Percentiles rank a stretch among this genome's conserved stretches.
phyloP scores from a whole-genome alignment of 2,329 filamentous ascomycete genomes.

The Xylaria sp. region DNA sequence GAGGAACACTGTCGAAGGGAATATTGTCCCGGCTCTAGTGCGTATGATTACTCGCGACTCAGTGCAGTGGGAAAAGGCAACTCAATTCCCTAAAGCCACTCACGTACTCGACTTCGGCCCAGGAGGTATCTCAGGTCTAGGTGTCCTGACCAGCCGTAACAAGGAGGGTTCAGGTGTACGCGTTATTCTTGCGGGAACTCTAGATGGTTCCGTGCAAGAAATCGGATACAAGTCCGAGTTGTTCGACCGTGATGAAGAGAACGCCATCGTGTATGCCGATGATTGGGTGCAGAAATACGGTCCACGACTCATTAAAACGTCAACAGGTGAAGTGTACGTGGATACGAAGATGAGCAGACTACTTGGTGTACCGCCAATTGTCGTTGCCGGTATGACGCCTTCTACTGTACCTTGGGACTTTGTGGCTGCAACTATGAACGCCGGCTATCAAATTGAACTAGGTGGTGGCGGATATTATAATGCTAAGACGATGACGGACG shows the following conservation, averaged over 20 bases:
- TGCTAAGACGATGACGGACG: constrained; percentile 79
- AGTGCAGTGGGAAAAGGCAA: constrained; percentile 96
- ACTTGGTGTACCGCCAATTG: constrained; percentile 81
- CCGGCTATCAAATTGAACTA: constrained; percentile 92
- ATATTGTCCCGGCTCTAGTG: constrained; percentile 84
- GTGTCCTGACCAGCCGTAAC: constrained; percentile 95
- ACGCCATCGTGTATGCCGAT: constrained; percentile 91
- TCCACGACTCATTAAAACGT: constrained; percentile 88
- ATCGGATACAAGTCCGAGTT: constrained; percentile 98
- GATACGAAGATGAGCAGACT: constrained; percentile 96
- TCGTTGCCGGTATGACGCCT: constrained; percentile 95
- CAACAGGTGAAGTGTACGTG: constrained; percentile 85
- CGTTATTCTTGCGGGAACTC: constrained; percentile 91
- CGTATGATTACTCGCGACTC: constrained; percentile 93
- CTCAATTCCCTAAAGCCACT: constrained; percentile 85
- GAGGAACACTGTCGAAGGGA: constrained; percentile 69
- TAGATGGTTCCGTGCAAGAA: constrained; percentile 87
- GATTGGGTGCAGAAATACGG: constrained; percentile 99
- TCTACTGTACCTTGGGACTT: constrained; percentile 90
- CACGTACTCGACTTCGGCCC: constrained; percentile 97
- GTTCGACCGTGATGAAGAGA: constrained; percentile 93
- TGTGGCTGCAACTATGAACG: constrained; percentile 89
- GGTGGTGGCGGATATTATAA: constrained; percentile 90
- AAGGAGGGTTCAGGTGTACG: constrained; percentile 98
- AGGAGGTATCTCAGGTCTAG: constrained; percentile 94